Base-by-base conservation (phyloP, 768 basidiomycete genomes). In the Leccinum rimulosum region DNA sequence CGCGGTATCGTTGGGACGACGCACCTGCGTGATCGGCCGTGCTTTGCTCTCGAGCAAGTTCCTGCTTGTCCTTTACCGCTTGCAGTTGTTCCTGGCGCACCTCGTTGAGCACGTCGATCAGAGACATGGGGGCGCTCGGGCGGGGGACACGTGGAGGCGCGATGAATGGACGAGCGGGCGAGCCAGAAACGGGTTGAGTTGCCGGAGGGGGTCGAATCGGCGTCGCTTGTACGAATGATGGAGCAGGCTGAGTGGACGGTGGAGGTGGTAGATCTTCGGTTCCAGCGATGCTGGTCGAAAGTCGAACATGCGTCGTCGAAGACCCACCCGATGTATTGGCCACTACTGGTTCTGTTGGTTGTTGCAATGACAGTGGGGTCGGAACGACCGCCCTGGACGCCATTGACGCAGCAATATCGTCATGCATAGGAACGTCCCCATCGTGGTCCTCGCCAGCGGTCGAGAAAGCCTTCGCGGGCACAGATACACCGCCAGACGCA, bases 121-220 rank as follows among this genome's bases (percentile, higher is more conserved):
- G 52, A 0, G 70, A 59, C 60, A 66, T 57, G 3, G 63, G 61
- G 31, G 61, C 30, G 11, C 33, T 33, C 11, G 61, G 53, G 1
- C 53, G 54, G 14, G 67, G 69, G 1, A 65, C 7, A 31, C 67
- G 70, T 5, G 71, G 69, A 12, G 70, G 70, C 11, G 59, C 61
- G 36, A 71, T 68, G 31, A 63, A 27, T 12, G 59, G 65, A 1
- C 47, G 66, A 11, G 57, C 55, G 8, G 64, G 33, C 4, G 63
- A 30, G 12, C 48, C 47, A 12, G 38, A 3, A 0, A 52, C 31
- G 17, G 62, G 30, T 36, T 58, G 64, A 1, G 59, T 52, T 9
- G 54, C 61, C 3, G 56, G 6, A 8, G 43, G 59, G 0, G 55
- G 53, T 25, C 25, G 55, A 7, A 36, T 22, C 4, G 17, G 28